A percentile compares a stretch with the other conserved stretches of the same genome.
Conservation (phyloP, 305 asterid genomes). For the Solanum hybrid region DNA sequence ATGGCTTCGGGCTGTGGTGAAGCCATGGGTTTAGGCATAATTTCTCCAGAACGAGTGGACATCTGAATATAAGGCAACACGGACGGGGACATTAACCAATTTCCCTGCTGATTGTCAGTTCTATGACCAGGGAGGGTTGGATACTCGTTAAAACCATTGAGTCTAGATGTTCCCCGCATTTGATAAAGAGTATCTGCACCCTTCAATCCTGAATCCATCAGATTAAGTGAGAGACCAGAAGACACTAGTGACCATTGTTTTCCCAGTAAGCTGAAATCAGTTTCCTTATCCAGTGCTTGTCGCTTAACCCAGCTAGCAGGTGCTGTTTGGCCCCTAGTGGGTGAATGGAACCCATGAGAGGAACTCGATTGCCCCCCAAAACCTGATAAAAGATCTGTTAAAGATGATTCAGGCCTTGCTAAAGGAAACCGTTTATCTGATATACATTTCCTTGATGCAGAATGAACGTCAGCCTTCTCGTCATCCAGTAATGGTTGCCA, state of each 20-base stretch:
- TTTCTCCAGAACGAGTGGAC: conserved; percentile 39
- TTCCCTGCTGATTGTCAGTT: conserved; percentile 37
- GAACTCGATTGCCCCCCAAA: conserved; percentile 44
- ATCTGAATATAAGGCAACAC: conserved; percentile 42
- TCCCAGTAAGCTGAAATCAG: conserved; percentile 27
- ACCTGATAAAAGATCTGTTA: conserved; percentile 63
- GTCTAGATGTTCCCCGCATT: conserved; percentile 36
- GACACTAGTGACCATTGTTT: conserved; percentile 47
- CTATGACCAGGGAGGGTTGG: conserved; percentile 34
- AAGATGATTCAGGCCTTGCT: conserved; percentile 60
- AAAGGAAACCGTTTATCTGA: conserved; percentile 51
- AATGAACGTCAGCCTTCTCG: conserved; percentile 36
- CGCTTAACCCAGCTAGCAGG: conserved; percentile 20
- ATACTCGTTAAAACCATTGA: conserved; percentile 37
- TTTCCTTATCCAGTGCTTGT: conserved; percentile 39
- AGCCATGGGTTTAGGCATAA: conserved; percentile 28
- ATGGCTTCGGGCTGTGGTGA: conserved; percentile 30
- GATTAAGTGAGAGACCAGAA: conserved; percentile 54
- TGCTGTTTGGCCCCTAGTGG: conserved; percentile 27
- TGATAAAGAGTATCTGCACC: conserved; percentile 31
- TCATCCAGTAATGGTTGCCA: conserved; percentile 50
- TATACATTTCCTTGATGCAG: conserved; percentile 48
- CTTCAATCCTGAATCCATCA: conserved; percentile 48
- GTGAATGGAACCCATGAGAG: conserved; percentile 24
- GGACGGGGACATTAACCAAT: conserved; percentile 64